phyloP scores from a whole-genome alignment of 2,329 filamentous ascomycete species.

The Cordyceps fumosorosea region DNA sequence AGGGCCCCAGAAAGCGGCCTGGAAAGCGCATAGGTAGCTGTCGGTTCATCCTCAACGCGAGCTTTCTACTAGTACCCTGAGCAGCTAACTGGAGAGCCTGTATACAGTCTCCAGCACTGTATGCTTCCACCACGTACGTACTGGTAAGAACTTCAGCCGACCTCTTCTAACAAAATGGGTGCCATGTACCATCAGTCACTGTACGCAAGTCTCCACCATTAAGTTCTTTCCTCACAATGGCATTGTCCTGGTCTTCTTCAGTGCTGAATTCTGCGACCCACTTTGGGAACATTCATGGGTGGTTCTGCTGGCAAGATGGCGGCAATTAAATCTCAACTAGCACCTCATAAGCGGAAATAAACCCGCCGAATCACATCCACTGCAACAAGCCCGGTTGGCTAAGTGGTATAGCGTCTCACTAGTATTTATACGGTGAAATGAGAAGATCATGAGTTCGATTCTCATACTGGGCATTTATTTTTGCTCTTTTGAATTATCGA shows the following conservation, averaged over 20 bases:
- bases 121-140: neutral
- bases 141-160: neutral
- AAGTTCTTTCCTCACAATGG: neutral
- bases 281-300: neutral
- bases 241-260: neutral
- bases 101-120: neutral
- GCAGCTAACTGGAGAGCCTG: neutral
- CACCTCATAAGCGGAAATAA: slow-evolving; percentile 3
- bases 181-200: neutral
- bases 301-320: neutral
- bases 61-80: neutral
- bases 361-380: neutral
- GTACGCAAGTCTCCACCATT: neutral
- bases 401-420: too few species aligned
- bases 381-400: slow-evolving; percentile 21
- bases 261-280: neutral
- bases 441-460: too few species aligned
- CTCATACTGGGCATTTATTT: slow-evolving; percentile 19
- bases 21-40: neutral
- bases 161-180: neutral
- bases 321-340: neutral
- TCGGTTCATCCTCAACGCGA: neutral
- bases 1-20: neutral
- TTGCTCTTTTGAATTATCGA: slow-evolving; percentile 7
- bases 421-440: too few species aligned